Conservation (phyloP, 208 protist genomes). For the Crithidia acanthocephali region DNA sequence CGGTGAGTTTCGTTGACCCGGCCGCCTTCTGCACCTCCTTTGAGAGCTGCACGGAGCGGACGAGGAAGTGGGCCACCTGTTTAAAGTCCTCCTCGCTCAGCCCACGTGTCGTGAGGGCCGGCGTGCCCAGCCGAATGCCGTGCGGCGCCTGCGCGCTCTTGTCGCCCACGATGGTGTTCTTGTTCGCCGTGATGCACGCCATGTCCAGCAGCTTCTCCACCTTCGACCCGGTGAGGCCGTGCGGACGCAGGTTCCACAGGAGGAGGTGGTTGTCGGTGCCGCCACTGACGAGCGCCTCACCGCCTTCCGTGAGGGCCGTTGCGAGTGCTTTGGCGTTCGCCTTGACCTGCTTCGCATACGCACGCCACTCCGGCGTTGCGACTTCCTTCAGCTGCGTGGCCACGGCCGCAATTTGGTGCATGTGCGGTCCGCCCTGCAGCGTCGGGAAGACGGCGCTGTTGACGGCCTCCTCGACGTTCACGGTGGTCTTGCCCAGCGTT, state of each 20-base stretch:
- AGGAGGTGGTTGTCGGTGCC: slow-evolving; percentile 99
- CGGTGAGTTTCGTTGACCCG: slow-evolving; percentile 64
- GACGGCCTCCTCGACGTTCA: slow-evolving; percentile 94
- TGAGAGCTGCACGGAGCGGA: slow-evolving; percentile 83
- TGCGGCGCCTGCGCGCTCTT: slow-evolving; percentile 92
- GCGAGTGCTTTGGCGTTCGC: slow-evolving; percentile 91
- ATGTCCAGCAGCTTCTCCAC: slow-evolving; percentile 96
- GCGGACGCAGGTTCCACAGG: slow-evolving; percentile 97
- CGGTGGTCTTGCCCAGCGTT: slow-evolving; percentile 69
- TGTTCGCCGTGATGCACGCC: slow-evolving; percentile 96
- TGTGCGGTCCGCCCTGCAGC: slow-evolving; percentile 98
- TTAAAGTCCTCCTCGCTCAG: slow-evolving; percentile 93
- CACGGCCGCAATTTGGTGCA: slow-evolving; percentile 97
- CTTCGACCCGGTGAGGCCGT: slow-evolving; percentile 95
- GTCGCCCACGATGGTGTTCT: slow-evolving; percentile 98
- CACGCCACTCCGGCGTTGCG: slow-evolving; percentile 90
- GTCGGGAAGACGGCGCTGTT: slow-evolving; percentile 98
- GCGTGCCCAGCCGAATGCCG: slow-evolving; percentile 96
- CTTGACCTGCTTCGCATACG: slow-evolving; percentile 94
- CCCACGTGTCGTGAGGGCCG: slow-evolving; percentile 96
- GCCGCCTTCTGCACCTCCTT: slow-evolving; percentile 70
- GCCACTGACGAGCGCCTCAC: slow-evolving; percentile 94
- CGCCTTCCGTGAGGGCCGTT: slow-evolving; percentile 68
- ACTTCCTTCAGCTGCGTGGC: slow-evolving; percentile 97
- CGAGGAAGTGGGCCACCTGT: slow-evolving; percentile 90